These are phyloP conservation scores for Flaveria floridana DNA, from an alignment of 140 eudicot species.

Conservation along the genomic window DNA sequence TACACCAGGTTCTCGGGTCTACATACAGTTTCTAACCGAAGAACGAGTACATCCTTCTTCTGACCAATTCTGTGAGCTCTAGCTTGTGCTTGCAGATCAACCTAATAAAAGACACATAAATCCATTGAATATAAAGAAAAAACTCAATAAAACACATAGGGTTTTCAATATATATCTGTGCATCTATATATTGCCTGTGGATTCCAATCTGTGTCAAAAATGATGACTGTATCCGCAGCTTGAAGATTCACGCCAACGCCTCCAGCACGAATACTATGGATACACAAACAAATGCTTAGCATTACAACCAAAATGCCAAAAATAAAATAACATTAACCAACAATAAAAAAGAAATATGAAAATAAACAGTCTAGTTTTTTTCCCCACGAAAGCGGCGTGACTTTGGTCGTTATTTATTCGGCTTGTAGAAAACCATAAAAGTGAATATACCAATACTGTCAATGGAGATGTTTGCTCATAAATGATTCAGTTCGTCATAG, in stretches of 20 bases:
- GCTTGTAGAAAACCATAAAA: too few relatives aligned
- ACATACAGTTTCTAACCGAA: conserved; percentile 91
- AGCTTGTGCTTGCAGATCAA: conserved; percentile 99
- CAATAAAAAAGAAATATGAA: background rate
- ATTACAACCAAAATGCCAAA: conserved; percentile 17
- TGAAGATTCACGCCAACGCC: conserved; percentile 99
- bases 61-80: conserved; percentile 99
- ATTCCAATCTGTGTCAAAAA: conserved; percentile 99
- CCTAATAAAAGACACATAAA: conserved; percentile 48
- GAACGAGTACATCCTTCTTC: conserved; percentile 97
- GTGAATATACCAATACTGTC: too few relatives aligned
- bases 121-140: conserved; percentile 18
- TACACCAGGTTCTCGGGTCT: conserved; percentile 13
- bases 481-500: too few relatives aligned
- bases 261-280: conserved; percentile 90
- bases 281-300: conserved; percentile 21
- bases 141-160: background rate
- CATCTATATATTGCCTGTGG: conserved; percentile 66
- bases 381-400: too few relatives aligned
- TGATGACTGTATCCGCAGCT: conserved; percentile 99
- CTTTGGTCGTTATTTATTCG: too few relatives aligned
- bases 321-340: background rate
- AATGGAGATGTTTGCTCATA: too few relatives aligned
- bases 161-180: background rate
- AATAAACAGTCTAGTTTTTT: background rate